Evolutionary conservation across 176 grass and related monocot genomes (phyloP), one percentile per base, ranked within the genome.

Genomic region (Pharus latifolius): DNA sequence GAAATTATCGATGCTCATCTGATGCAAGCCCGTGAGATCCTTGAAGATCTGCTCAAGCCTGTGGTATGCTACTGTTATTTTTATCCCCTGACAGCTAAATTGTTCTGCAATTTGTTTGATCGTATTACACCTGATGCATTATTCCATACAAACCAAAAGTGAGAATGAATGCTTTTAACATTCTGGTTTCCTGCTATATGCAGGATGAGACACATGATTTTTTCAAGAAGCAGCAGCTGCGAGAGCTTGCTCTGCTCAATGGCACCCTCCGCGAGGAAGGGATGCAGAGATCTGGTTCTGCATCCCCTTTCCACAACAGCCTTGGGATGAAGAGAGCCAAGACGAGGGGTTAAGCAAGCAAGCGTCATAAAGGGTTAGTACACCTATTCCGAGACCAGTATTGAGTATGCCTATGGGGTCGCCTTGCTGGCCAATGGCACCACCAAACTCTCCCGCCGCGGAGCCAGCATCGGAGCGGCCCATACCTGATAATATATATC

Each of bases 181-280:
- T 67, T 62, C 1, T 69, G 47, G 24, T 54, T 64, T 53, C 69
- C 3, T 81, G 10, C 18, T 76, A n/a, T 50, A 18, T 61, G 26
- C 79, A 97, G 89, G 93, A 97, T 31, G 93, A 97, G 79, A 92
- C 93, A 7, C 93, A 92, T 41, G 93, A 97, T 69, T 92, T 92
- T 59, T 91, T 86, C 80, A 96, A 96, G 85, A 96, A 96, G 83
- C 89, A 96, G 80, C 93, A 96, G 88, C 65, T 96, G 30, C 70
- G 83, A 41, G 93, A 96, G 80, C 93, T 96, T 46, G 93, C 93
- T 16, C 70, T 92, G 85, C 69, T 96, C 26, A 96, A 96, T 51
- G 93, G 93, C 49, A 96, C 93, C 24, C 88, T 96, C 54, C 93
- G 86, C 29, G 93, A 96, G 57, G 93, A 96, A 83, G 93, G 83